Evolutionary conservation across 1,284 basidiomycete genomes (phyloP).

Genomic region (Leccinum griseonigrum): DNA sequence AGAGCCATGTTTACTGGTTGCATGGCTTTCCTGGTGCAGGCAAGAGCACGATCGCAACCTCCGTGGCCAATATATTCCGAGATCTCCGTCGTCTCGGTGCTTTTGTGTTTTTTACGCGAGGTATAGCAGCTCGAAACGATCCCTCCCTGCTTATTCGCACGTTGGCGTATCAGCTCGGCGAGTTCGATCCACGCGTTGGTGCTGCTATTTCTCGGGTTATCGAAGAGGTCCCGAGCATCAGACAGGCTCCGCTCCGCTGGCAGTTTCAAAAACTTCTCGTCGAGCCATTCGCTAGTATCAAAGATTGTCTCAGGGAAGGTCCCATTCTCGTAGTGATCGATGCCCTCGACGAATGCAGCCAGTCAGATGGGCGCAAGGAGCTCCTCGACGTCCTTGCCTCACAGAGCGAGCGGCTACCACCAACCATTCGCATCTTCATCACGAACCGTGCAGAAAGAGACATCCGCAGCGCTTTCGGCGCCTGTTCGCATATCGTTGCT

Average conservation of each 20-base stretch:
- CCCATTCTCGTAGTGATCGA: conserved; percentile 34
- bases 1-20: conserved; percentile 32
- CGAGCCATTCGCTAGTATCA: conserved; percentile 20
- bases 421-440: conserved; percentile 30
- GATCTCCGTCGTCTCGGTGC: conserved; percentile 32
- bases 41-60: conserved; percentile 33
- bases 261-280: conserved; percentile 35
- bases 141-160: conserved; percentile 28
- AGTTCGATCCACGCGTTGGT: conserved; percentile 30
- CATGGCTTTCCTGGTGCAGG: conserved; percentile 33
- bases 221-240: conserved; percentile 29
- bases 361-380: conserved; percentile 23
- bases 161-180: conserved; percentile 31
- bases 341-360: conserved; percentile 34
- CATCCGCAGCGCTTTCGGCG: conserved; percentile 18
- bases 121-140: conserved; percentile 25
- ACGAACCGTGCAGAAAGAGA: conserved; percentile 34
- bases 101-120: conserved; percentile 31
- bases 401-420: conserved; percentile 23
- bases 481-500: conserved; percentile 13
- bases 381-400: conserved; percentile 25
- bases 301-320: conserved; percentile 23
- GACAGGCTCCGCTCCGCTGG: conserved; percentile 28
- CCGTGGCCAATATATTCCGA: conserved; percentile 30
- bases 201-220: conserved; percentile 26